These are phyloP conservation scores for Letharia lupina DNA, from an alignment of 495 filamentous ascomycete species.

Conservation along the genomic window DNA sequence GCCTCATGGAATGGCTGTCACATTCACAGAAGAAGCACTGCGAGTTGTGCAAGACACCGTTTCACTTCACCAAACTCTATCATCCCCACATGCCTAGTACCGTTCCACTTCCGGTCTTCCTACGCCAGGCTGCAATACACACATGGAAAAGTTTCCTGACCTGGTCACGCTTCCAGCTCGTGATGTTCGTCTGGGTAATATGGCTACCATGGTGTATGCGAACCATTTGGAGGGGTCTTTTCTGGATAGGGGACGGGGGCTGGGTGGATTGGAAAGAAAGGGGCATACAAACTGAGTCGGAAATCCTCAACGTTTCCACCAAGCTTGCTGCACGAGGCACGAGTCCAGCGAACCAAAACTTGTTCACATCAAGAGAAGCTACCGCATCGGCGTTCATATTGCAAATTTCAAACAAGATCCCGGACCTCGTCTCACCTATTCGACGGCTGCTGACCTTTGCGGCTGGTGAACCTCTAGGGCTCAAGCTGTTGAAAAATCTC, in stretches of 20 bases:
- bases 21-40: constrained; percentile 99
- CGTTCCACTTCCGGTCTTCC: constrained; percentile 71
- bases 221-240: constrained; percentile 80
- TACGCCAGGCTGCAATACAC: constrained; percentile 66
- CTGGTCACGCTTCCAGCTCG: constrained; percentile 69
- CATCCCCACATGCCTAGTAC: constrained; percentile 80
- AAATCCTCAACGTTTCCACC: constrained; percentile 18
- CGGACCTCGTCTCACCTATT: constrained; percentile 31
- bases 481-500: constrained; percentile 39
- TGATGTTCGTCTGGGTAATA: constrained; percentile 78
- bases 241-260: constrained; percentile 92
- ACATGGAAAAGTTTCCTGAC: constrained; percentile 57
- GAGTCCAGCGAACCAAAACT: constrained; percentile 31
- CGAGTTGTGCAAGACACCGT: constrained; percentile 97
- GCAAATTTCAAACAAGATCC: constrained; percentile 26
- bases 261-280: constrained; percentile 48
- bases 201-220: constrained; percentile 87
- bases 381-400: constrained; percentile 27
- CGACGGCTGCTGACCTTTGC: constrained; percentile 40
- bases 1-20: constrained; percentile 94
- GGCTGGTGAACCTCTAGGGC: constrained; percentile 41
- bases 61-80: constrained; percentile 97
- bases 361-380: constrained; percentile 23
- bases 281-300: constrained; percentile 14
- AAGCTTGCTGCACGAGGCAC: constrained; percentile 28